Base-by-base conservation (phyloP, 2,329 filamentous ascomycete species). In the Colletotrichum liriopes region DNA sequence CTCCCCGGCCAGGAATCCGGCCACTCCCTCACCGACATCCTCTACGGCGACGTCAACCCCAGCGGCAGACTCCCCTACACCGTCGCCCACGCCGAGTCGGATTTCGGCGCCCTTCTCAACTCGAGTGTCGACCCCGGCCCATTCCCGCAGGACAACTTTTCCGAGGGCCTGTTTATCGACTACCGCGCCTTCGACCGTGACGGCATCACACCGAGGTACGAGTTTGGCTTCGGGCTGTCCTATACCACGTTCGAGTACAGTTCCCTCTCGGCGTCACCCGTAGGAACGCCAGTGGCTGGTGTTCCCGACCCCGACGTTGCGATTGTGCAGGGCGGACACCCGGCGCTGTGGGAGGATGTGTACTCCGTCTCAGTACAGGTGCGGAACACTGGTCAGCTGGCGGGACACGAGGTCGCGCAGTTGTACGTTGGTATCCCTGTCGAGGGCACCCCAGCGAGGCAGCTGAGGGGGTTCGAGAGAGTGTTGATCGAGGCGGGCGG, bases 111-210 rank as follows among this genome's bases (percentile, higher is more conserved):
- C 1, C 83, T 89, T 29, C 89, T 93, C 1, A 93, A 93, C 75
- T 89, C 86, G 1, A 81, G 91, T 4, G 85, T 92, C 0, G 58
- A 58, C 23, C 77, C 29, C 14, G 89, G 90, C 73, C 82, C 84
- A 26, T 72, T 47, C 60, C 94, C 93, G 0, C 93, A 96, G 79
- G 93, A 95, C 76, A 90, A 94, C 78, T 95, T 96, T 78, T 86
- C 85, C 3, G 93, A 96, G 78, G 93, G 93, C 0, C 82, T 95
- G 0, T 93, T 93, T 78, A 89, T 95, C 76, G 94, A 97, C 83
- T 96, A 97, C 82, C 91, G 94, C 8, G 87, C 94, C 78, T 96
- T 96, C 77, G 94, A 96, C 83, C 92, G 91, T 77, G 80, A 91
- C 67, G 84, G 86, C 70, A 90, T 96, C 74, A 83, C 85, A 0